Base-by-base conservation (phyloP, 1,139 yeast species). In the Hansenula sp. region DNA sequence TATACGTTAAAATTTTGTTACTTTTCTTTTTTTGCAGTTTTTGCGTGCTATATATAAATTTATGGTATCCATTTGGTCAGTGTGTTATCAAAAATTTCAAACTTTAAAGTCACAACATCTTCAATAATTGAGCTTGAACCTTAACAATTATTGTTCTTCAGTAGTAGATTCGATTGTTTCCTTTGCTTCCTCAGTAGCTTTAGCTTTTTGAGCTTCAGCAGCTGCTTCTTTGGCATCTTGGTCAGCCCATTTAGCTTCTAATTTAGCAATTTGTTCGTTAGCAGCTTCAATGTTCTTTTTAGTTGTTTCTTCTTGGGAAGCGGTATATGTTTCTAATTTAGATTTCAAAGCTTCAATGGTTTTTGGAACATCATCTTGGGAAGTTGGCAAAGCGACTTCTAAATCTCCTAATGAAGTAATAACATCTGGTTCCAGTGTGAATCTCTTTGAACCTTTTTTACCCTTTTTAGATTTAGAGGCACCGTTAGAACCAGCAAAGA, bases 241-340 rank as follows among this genome's bases (percentile, higher is more conserved):
- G 46, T 61, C 65, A 47, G 69, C 71, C 56, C 67, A 66, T 36
- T 57, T 56, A 28, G 61, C 60, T 49, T 66, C 80, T 51, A 87
- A 70, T 62, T 82, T 76, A 53, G 85, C 84, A 55, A 87, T 77
- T 65, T 81, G 81, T 47, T 83, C 85, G 71, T 87, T 80, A 47
- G 93, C 96, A 53, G 75, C 76, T 48, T 77, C 87, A 54, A 85
- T 73, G 65, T 86, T 84, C 64, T 77, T 78, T 65, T 81, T 77
- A 49, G 97, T 89, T 62, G 84, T 90, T 50, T 81, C 87, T 49
- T 82, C 91, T 71, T 90, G 96, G 67, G 83, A 82, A 43, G 76
- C 76, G 66, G 77, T 73, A 68, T 79, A 86, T 54, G 81, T 82
- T 44, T 71, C 72, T 63, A 88, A 78, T 66, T 94, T 90, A 59